Base-by-base conservation (phyloP, 306 rosid genomes). In the Erythrophleum fordii region DNA sequence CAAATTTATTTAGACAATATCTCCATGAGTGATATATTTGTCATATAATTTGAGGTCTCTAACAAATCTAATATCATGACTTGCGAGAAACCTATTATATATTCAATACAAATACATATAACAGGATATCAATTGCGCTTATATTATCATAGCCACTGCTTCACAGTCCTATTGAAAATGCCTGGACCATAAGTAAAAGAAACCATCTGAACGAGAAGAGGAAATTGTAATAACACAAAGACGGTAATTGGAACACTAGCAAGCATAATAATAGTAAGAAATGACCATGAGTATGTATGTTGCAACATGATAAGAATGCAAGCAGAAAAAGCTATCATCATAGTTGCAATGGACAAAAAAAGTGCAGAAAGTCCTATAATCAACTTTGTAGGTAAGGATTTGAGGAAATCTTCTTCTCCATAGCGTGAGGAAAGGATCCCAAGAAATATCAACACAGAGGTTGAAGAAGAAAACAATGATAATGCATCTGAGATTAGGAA, bases 281-380 rank as follows among this genome's bases (percentile, higher is more conserved):
- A 23, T 49, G 26, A 8, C 61, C 76, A 72, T 31, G 26, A 6
- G 52, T 51, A 9, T 5, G 20, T 37, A 1, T 49, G 45, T 4
- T 46, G 52, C n/a, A 72, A 11, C 62, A 51, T 31, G 0, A 72
- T 0, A 41, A 72, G 52, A n/a, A 72, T 42, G 0, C 46, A 23
- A 8, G 48, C 62, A 72, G 45, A 49, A 72, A 72, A 51, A 5
- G 77, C n/a, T n/a, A n/a, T n/a, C n/a, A n/a, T n/a, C n/a, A n/a
- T n/a, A n/a, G n/a, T n/a, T n/a, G n/a, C n/a, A 14, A 73, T 52
- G 4, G 77, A 31, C 34, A 31, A 31, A 31, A 31, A 31, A 31
- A 31, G 34, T 31, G 34, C 34, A 1, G 34, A 31, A 53, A 73
- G 66, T 1, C 77, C 66, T n/a, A 52, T 34, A 26, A 73, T 73